Percentiles rank a stretch among this genome's conserved stretches.
phyloP scores from a whole-genome alignment of 2,329 filamentous ascomycete species.

The Talaromyces verruculosus region DNA sequence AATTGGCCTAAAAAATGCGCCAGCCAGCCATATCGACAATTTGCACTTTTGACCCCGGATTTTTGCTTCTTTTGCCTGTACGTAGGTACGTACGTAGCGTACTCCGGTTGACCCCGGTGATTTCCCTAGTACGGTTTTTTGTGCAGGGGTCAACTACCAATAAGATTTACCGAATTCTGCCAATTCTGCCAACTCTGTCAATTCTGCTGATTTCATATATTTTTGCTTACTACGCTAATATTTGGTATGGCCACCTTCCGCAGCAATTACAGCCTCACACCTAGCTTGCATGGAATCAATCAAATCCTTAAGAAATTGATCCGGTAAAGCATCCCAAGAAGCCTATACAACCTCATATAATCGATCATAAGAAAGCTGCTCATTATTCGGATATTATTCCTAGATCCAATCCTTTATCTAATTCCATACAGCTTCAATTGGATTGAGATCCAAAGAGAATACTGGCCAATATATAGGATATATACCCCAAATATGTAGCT shows the following conservation, averaged over 20 bases:
- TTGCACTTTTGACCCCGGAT: not conserved
- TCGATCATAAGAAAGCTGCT: not conserved
- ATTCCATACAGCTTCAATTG: constrained; percentile 10
- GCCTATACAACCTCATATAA: not conserved
- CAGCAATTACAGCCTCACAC: too few species aligned
- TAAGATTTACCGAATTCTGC: too few species aligned
- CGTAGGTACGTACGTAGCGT: not conserved
- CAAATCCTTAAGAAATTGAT: constrained; percentile 4
- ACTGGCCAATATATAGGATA: constrained; percentile 9
- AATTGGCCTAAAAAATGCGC: not conserved
- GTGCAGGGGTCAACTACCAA: too few species aligned
- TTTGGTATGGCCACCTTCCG: too few species aligned
- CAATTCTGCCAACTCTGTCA: too few species aligned
- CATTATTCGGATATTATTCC: not conserved
- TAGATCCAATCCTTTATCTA: not conserved
- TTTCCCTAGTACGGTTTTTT: too few species aligned
- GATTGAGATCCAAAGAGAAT: constrained; percentile 6
- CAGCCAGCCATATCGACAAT: not conserved
- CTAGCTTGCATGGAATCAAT: not conserved
- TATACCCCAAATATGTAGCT: constrained; percentile 1
- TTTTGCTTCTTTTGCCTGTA: not conserved
- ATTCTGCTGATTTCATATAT: too few species aligned
- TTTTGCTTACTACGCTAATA: too few species aligned
- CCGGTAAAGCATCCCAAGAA: not conserved
- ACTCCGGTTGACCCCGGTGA: too few species aligned